phyloP scores from a whole-genome alignment of 2,329 filamentous ascomycete genomes.

The Claviceps maximensis region DNA sequence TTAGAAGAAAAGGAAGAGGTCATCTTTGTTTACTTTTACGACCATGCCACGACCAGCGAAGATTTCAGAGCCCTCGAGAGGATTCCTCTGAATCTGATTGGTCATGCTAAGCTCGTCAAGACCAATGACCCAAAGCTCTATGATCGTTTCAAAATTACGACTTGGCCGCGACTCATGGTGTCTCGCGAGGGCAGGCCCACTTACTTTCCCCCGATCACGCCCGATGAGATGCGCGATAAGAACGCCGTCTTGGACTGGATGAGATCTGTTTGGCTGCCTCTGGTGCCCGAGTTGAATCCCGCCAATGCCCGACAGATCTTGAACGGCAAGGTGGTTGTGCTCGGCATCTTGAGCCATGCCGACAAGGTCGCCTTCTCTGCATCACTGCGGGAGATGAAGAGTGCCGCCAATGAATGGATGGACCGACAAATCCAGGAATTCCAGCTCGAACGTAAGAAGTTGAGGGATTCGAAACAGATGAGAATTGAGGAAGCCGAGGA shows the following conservation, averaged over 20 bases:
- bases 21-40: slow-evolving; percentile 95
- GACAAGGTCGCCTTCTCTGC: slow-evolving; percentile 65
- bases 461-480: slow-evolving; percentile 87
- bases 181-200: slow-evolving; percentile 78
- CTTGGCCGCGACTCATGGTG: slow-evolving; percentile 87
- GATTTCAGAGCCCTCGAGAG: slow-evolving; percentile 84
- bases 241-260: slow-evolving; percentile 76
- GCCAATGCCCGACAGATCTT: slow-evolving; percentile 90
- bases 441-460: slow-evolving; percentile 83
- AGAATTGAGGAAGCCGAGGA: slow-evolving; percentile 95
- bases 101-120: slow-evolving; percentile 85
- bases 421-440: slow-evolving; percentile 88
- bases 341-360: slow-evolving; percentile 73
- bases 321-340: slow-evolving; percentile 86
- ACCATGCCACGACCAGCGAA: slow-evolving; percentile 83
- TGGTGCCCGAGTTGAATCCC: slow-evolving; percentile 86
- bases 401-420: slow-evolving; percentile 93
- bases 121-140: slow-evolving; percentile 65
- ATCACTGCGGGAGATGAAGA: slow-evolving; percentile 84
- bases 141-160: slow-evolving; percentile 85
- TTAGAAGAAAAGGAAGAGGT: slow-evolving; percentile 91
- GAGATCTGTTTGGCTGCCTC: slow-evolving; percentile 89
- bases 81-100: slow-evolving; percentile 75
- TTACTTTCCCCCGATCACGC: slow-evolving; percentile 79
- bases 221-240: slow-evolving; percentile 84